Evolutionary conservation across 768 basidiomycete species (phyloP).

Genomic region (Neoboletus subvelutipes): DNA sequence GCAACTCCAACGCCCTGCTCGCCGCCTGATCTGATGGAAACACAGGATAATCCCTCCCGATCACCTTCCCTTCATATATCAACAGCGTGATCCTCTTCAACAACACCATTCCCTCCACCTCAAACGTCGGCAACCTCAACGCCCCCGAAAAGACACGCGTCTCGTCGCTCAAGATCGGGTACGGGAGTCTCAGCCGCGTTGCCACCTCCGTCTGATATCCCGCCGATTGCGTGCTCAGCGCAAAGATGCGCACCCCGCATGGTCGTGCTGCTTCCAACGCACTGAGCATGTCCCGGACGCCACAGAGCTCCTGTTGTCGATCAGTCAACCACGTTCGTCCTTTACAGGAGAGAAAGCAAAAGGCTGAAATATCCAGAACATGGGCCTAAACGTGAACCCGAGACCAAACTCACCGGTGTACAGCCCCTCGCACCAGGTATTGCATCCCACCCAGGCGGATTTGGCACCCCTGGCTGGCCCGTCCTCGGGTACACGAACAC

Average conservation of each 20-base stretch:
- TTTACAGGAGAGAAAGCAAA: too few species aligned
- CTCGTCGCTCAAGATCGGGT: constrained; percentile 22
- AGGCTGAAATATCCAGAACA: background rate
- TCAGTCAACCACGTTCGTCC: background rate
- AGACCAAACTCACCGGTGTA: constrained; percentile 16
- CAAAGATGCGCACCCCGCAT: constrained; percentile 8
- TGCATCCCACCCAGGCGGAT: constrained; percentile 20
- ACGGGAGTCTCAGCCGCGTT: too few species aligned
- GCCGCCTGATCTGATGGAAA: constrained; percentile 24
- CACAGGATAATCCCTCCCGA: constrained; percentile 21
- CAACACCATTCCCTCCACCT: constrained; percentile 11
- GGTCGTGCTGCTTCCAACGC: constrained; percentile 1
- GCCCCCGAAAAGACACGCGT: constrained; percentile 2
- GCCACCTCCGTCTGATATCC: background rate
- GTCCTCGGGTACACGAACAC: constrained; percentile 25
- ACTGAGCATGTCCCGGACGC: constrained; percentile 12
- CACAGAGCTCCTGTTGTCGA: constrained; percentile 20
- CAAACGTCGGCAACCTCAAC: constrained; percentile 23
- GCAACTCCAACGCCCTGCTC: constrained; percentile 6
- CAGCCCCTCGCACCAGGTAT: constrained; percentile 27
- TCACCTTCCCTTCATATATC: constrained; percentile 11
- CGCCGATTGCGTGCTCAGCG: constrained; percentile 21
- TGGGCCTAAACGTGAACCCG: background rate
- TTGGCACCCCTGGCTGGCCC: constrained; percentile 16
- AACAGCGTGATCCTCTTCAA: constrained; percentile 23